Base-by-base conservation (phyloP, 2,329 filamentous ascomycete genomes). In the Anisogramma anomala region DNA sequence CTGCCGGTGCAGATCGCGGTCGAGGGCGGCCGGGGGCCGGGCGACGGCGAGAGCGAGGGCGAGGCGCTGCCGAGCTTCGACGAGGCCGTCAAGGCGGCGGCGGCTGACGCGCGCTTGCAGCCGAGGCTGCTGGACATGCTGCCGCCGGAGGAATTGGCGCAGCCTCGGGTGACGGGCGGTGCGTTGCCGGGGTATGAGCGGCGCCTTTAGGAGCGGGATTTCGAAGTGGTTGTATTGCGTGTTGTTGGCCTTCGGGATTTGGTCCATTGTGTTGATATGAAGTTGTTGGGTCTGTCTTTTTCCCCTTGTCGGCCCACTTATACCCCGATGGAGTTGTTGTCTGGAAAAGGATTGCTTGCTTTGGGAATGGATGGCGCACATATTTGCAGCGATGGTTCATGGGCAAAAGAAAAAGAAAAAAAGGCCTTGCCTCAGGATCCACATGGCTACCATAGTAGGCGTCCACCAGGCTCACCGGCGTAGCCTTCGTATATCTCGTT, bases 1-100 rank as follows among this genome's bases (percentile, higher is more conserved):
- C 52, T 75, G 31, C 72, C 72, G 6, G 48, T 76, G 33, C 72
- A 76, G 56, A 52, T 76, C 33, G 68, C 63, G 2, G 64, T 72
- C 17, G 63, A 52, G 15, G 49, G 42, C n/a, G 6, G 22, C 30
- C 2, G 18, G n/a, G 52, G 56, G 8, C 49, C 52, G 4, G 55
- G 52, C 11, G 27, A 15, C 8, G 55, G 51, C 26, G 23, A 30
- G 19, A 36, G 35, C 11, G 22, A 25, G 18, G 42, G 41, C 0
- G 47, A 46, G 17, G 63, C 59, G 3, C 59, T 67, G 30, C 71
- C 71, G 3, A 68, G 58, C 41, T 75, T 74, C 45, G 71, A 73
- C 49, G 61, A 59, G 7, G 67, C 62, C 18, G 57, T 71, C 47
- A 61, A 67, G 43, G 63, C 64, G 41, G 63, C 63, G 3, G 66